Base-by-base conservation (phyloP, 768 basidiomycete species). In the Chalciporus piperatus region DNA sequence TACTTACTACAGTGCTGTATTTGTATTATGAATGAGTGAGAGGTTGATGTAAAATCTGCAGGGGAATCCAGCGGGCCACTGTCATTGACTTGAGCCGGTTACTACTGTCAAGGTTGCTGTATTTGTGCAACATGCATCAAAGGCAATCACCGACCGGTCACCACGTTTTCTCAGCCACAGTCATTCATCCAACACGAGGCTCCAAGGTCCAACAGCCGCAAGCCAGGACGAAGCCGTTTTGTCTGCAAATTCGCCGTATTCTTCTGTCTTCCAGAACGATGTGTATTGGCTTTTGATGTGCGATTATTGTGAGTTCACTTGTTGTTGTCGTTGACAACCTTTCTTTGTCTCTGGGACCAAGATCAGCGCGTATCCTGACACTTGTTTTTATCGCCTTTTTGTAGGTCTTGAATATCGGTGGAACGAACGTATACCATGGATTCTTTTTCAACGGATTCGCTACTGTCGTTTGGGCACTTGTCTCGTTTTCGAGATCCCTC, bases 131-230 rank as follows among this genome's bases (percentile, higher is more conserved):
- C 54, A 41, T 57, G 55, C 50, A 51, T 56, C 50, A 56, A 47
- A 58, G 50, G 56, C 58, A 58, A 67, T 64, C 58, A 54, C 58
- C 67, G 52, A 65, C 65, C 33, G 37, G 17, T 44, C 25, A 44
- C 44, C 55, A 66, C 66, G 68, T 70, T 68, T 65, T 67, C 68
- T 66, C 67, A 68, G 67, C 67, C 67, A 68, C 66, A 44, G 37
- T 30, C 23, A 27, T 44, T 45, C 46, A 42, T 41, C 48, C 59
- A 59, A 62, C 69, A 68, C 67, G 67, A 70, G 67, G 67, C 54
- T 57, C 6, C 49, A 53, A 44, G 56, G 51, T 55, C 57, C 23
- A 39, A 35, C 60, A 48, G 20, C 56, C 40, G 47, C 51, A 45
- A 48, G 48, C 33, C 47, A 10, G 39, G 37, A 45, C 51, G 32